Conservation (phyloP, 2,329 filamentous ascomycete species). For the Ophiobolus disseminans region DNA sequence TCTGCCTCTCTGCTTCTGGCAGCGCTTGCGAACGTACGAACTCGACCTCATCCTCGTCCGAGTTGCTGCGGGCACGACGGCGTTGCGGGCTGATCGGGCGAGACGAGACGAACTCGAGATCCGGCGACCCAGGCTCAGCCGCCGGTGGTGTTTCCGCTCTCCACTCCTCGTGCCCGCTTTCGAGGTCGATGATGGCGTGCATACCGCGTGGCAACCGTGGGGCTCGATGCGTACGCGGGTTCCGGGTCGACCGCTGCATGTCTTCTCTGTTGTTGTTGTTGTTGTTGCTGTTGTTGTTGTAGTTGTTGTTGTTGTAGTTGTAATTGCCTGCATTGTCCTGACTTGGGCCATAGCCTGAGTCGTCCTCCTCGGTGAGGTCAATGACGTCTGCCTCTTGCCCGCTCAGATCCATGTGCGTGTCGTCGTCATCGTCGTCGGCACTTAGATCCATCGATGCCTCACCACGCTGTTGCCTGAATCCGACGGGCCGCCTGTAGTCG, state of each 20-base stretch:
- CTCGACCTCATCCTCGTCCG: conserved; percentile 40
- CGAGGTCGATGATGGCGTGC: conserved; percentile 54
- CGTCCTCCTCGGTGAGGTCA: conserved; percentile 44
- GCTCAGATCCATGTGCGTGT: conserved; percentile 20
- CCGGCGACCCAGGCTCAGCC: conserved; percentile 47
- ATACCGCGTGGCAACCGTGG: conserved; percentile 51
- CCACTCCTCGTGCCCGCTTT: conserved; percentile 38
- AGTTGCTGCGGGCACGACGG: conserved; percentile 15
- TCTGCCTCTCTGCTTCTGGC: conserved; percentile 25
- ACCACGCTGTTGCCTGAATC: conserved; percentile 34
- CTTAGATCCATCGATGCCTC: conserved; percentile 51
- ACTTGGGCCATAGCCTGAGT: conserved; percentile 26
- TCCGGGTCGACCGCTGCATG: too few species aligned
- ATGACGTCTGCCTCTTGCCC: conserved; percentile 24
- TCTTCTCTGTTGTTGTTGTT: too few species aligned
- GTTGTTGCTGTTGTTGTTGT: conserved; percentile 28
- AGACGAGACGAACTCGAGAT: conserved; percentile 58
- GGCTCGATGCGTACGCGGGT: too few species aligned
- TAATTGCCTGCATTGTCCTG: conserved; percentile 9
- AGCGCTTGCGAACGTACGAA: conserved; percentile 35
- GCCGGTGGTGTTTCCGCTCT: conserved; percentile 27
- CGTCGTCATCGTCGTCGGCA: conserved; percentile 16
- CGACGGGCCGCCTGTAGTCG: conserved; percentile 61
- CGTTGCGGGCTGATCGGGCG: conserved; percentile 32
- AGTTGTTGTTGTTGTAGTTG: conserved; percentile 6